Evolutionary conservation across 345 rosid species (phyloP).

Genomic region (Populus pruinosa): DNA sequence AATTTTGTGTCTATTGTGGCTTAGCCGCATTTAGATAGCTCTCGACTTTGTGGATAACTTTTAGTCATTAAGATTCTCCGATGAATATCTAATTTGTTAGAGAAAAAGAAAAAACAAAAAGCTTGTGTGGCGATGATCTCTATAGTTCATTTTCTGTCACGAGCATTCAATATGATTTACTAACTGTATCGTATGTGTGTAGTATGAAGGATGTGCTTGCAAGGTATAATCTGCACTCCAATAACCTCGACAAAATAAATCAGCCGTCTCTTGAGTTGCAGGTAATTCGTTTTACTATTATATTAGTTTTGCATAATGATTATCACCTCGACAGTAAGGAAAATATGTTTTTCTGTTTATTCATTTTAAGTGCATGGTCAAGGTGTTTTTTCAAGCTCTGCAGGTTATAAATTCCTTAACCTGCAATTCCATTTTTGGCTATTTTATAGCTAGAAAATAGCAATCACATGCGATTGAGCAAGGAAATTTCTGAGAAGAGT

Average conservation of each 20-base stretch:
- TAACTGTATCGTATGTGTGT: background rate
- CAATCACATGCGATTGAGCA: constrained; percentile 38
- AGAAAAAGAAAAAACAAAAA: too few species aligned
- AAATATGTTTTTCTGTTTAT: background rate
- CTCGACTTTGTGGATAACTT: too few species aligned
- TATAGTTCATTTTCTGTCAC: background rate
- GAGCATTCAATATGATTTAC: background rate
- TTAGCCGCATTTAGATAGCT: too few species aligned
- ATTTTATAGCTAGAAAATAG: constrained; percentile 43
- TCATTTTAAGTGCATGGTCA: background rate
- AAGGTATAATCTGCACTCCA: constrained; percentile 47
- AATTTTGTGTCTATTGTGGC: too few species aligned
- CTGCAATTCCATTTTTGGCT: background rate
- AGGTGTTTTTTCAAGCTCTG: background rate
- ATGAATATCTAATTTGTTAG: background rate
- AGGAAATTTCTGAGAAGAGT: constrained; percentile 54
- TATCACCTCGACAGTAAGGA: background rate
- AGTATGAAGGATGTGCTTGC: constrained; percentile 50
- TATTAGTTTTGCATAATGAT: background rate
- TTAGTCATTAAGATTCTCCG: background rate
- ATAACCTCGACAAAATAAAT: constrained; percentile 37
- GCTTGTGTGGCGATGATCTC: background rate
- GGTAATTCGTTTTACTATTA: constrained; percentile 23
- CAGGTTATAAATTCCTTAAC: background rate
- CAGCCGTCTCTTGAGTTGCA: constrained; percentile 57